Evolutionary conservation across 2,329 filamentous ascomycete genomes (phyloP), one percentile per base, ranked within the genome.

Genomic region (Rhynchosporium agropyri): DNA sequence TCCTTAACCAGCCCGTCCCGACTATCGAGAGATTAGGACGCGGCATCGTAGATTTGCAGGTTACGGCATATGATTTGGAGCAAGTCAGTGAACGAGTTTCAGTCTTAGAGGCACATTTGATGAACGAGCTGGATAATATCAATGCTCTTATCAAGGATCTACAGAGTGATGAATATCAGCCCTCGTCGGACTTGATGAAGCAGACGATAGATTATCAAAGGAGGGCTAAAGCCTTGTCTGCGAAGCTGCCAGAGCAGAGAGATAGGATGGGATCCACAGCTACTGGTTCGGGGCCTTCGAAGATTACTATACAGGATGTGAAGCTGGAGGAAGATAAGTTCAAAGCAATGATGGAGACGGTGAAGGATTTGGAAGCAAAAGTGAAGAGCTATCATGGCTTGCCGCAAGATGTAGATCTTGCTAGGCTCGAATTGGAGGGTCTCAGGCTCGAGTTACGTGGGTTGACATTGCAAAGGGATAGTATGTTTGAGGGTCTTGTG

Each of bases 171-270:
- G 74, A 74, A 13, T 89, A 84, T 70, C 80, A 83, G 15, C 82
- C 84, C 0, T 76, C 85, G 0, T 72, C 84, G 0, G 79, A 86
- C 65, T 77, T 93, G 3, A 83, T 85, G 10, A 85, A 86, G 67
- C 83, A 88, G 67, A 94, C 92, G n/a, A 80, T 88, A 3, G 89
- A 95, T 57, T 84, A 89, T 76, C 86, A 88, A 67, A 86, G 90
- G 60, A 86, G 82, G 61, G 84, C 89, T 55, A 92, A 91, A 73
- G 77, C 84, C n/a, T 79, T 91, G 43, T 78, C 81, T 13, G 77
- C 85, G 2, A 89, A 89, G 69, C 79, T 93, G 1, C 84, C 84
- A 15, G 91, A 95, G 71, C 84, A 90, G 63, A 77, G 79, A 54
- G 83, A 87, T 61, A 81, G 81, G 48, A 77, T 84, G 67, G 72